phyloP scores from a whole-genome alignment of 2,329 filamentous ascomycete genomes.

The Plenodomus biglobosus region DNA sequence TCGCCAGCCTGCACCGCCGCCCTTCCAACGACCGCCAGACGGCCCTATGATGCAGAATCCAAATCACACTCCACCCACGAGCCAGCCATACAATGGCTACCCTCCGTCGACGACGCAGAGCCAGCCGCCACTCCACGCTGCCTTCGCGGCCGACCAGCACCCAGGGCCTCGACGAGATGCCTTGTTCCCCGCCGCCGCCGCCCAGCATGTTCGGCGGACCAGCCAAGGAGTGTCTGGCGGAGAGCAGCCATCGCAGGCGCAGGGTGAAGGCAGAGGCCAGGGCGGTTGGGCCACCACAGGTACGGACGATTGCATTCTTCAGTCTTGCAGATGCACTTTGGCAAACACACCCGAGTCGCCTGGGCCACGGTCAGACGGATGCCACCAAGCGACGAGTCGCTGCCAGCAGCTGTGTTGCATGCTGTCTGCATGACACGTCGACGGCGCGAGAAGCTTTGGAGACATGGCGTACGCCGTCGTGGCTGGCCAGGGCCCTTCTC shows the following conservation, averaged over 20 bases:
- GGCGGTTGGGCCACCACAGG: slow-evolving; percentile 42
- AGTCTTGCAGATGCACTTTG: background rate
- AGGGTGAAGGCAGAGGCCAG: slow-evolving; percentile 36
- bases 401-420: slow-evolving; percentile 5
- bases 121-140: slow-evolving; percentile 44
- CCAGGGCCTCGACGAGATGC: slow-evolving; percentile 51
- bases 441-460: slow-evolving; percentile 6
- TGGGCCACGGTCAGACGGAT: background rate
- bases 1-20: slow-evolving; percentile 44
- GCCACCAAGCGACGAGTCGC: background rate
- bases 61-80: slow-evolving; percentile 52
- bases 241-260: slow-evolving; percentile 30
- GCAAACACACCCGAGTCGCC: background rate
- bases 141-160: slow-evolving; percentile 51
- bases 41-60: slow-evolving; percentile 35
- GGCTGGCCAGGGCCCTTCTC: slow-evolving; percentile 16
- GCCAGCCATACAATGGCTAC: slow-evolving; percentile 46
- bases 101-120: slow-evolving; percentile 26
- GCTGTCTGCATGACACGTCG: slow-evolving; percentile 17
- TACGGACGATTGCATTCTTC: slow-evolving; percentile 29
- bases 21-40: slow-evolving; percentile 44
- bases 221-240: slow-evolving; percentile 45
- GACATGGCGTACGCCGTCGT: slow-evolving; percentile 11
- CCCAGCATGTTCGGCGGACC: slow-evolving; percentile 43
- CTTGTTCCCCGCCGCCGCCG: slow-evolving; percentile 45